phyloP scores from a whole-genome alignment of 2,329 filamentous ascomycete genomes.

The Penicillium brevicompactum region DNA sequence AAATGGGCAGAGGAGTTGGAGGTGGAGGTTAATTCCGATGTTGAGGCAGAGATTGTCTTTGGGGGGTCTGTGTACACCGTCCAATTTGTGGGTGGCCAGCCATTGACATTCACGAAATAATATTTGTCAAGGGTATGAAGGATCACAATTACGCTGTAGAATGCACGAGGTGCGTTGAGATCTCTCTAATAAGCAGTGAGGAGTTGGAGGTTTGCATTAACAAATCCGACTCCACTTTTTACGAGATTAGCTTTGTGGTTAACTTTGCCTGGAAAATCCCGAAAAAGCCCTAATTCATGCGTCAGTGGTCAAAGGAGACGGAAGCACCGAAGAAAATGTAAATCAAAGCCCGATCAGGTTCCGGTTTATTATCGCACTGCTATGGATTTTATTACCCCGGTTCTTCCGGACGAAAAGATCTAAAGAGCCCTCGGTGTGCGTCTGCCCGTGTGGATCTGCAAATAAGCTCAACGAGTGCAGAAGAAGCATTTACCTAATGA shows the following conservation, averaged over 20 bases:
- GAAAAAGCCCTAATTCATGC: no score
- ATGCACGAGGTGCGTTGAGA: no score
- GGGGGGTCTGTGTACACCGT: not conserved
- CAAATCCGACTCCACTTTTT: not conserved
- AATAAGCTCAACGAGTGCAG: conserved; percentile 22
- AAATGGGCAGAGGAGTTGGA: conserved; percentile 10
- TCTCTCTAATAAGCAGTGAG: no score
- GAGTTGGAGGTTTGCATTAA: not conserved
- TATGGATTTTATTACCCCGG: not conserved
- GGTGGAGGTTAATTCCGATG: conserved; percentile 1
- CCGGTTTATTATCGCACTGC: not conserved
- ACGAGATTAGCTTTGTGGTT: not conserved
- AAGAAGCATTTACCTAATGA: conserved; percentile 26
- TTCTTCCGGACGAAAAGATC: not conserved
- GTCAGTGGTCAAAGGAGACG: not conserved
- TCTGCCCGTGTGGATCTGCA: conserved; percentile 14
- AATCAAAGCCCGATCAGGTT: not conserved
- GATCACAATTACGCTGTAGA: not conserved
- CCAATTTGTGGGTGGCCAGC: not conserved
- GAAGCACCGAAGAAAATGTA: not conserved
- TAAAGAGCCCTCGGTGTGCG: conserved; percentile 2
- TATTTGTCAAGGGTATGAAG: not conserved
- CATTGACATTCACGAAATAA: not conserved
- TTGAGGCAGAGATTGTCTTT: conserved; percentile 9
- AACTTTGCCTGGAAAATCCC: not conserved